These are phyloP conservation scores for Flueggea neowawraea DNA, from an alignment of 441 rosid species.

Conservation along the genomic window DNA sequence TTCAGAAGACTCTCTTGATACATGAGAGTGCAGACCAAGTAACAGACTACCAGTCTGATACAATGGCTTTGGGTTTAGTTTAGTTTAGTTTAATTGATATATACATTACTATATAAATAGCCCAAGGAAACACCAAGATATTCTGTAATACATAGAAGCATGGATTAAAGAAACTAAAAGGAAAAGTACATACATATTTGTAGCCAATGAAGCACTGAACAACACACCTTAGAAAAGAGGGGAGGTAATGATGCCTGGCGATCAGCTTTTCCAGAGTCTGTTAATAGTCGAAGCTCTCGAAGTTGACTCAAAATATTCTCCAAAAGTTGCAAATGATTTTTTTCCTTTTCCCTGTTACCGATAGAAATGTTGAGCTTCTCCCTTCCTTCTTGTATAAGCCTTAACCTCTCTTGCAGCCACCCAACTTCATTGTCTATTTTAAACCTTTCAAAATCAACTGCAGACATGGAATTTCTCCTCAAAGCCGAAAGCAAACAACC, in stretches of 20 bases:
- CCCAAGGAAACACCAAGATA: too few relatives aligned
- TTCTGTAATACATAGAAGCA: too few relatives aligned
- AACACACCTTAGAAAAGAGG: conserved; percentile 53
- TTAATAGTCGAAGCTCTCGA: conserved; percentile 23
- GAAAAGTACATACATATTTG: too few relatives aligned
- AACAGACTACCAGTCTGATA: too few relatives aligned
- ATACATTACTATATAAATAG: too few relatives aligned
- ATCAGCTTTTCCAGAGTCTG: conserved; percentile 30
- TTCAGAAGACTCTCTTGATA: too few relatives aligned
- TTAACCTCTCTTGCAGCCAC: conserved; percentile 64
- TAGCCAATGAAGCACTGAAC: conserved; percentile 1
- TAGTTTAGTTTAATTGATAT: too few relatives aligned
- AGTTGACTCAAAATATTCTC: conserved; percentile 39
- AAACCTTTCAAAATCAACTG: conserved; percentile 60
- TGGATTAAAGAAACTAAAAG: too few relatives aligned
- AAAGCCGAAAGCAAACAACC: conserved; percentile 31
- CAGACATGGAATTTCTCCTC: conserved; percentile 76
- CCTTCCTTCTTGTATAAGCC: conserved; percentile 59
- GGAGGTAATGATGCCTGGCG: conserved; percentile 48
- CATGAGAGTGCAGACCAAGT: too few relatives aligned
- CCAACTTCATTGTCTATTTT: conserved; percentile 78
- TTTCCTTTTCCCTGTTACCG: conserved; percentile 30
- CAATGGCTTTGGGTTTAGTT: too few relatives aligned
- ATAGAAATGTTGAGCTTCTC: conserved; percentile 43
- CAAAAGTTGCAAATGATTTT: conserved; percentile 34